Base-by-base conservation (phyloP, 331 rosid species). In the Malus hybrid region DNA sequence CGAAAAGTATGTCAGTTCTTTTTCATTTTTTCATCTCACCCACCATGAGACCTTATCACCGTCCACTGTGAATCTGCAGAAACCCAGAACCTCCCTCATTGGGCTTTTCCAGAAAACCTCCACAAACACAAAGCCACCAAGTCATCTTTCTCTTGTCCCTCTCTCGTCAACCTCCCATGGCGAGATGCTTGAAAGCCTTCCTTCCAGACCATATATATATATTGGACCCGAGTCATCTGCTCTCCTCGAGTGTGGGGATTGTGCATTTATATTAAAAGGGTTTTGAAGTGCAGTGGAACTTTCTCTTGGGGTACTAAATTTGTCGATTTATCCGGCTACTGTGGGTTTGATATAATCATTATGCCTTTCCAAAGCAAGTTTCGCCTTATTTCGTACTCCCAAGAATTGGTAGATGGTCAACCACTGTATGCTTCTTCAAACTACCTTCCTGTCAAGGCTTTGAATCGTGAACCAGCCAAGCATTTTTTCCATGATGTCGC, bases 401-500 rank as follows among this genome's bases (percentile, higher is more conserved):
- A 76, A 32, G 99, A 92, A 82, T 75, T 92, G 78, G 84, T 89
- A 14, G 94, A 92, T 88, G 98, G 99, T 39, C 84, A 90, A 61
- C 90, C 98, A 9, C 81, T 92, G 73, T 84, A 83, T 59, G 87
- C 77, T 79, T 88, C 96, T 67, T 95, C 99, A 0, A 95, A 95
- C 67, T 87, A 88, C 76, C 91, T 85, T 73, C 98, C 98, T 11
- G 62, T 82, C 73, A 90, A 95, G 94, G 96, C 93, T 28, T 61
- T 57, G 71, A 84, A 85, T 32, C 79, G 6, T 52, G 99, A 95
- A 70, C 94, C 99, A 22, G 99, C 99, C 4, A 98, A 98, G 64
- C 97, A 90, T 65, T 24, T 98, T 19, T 95, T 92, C 75, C 97
- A 95, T 81, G 77, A 85, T 18, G 93, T 83, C 44, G 99, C 91